Percentiles rank a stretch among this genome's conserved stretches.
Evolutionary conservation across 2,329 filamentous ascomycete species (phyloP).

Genomic region (Alternaria novae-zelandiae): DNA sequence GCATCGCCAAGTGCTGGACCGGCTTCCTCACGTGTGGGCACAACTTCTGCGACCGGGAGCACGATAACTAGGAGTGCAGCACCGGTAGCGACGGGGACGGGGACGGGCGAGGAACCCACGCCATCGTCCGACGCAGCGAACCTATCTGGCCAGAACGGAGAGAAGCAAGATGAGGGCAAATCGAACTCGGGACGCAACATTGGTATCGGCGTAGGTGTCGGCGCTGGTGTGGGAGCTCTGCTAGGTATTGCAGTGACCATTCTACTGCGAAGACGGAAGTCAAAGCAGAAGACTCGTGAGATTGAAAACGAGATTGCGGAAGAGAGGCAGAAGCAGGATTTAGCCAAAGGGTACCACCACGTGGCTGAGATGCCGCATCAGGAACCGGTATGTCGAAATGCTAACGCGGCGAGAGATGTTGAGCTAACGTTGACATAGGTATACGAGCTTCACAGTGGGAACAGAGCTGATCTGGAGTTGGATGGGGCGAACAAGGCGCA

Average conservation of each 20-base stretch:
- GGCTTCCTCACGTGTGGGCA: neutral
- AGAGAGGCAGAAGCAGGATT: neutral
- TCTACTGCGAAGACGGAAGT: neutral
- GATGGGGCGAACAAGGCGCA: neutral
- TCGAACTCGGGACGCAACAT: constrained; percentile 2
- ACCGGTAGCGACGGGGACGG: neutral
- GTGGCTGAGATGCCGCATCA: neutral
- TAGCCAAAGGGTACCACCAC: neutral
- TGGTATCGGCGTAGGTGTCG: constrained; percentile 7
- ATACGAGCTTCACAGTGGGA: neutral
- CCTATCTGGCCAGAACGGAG: neutral
- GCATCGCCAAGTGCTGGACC: neutral
- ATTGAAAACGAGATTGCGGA: neutral
- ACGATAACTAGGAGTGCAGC: neutral
- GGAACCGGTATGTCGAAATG: neutral
- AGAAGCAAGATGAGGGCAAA: neutral
- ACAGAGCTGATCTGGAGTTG: neutral
- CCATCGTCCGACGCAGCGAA: neutral
- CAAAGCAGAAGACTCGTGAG: neutral
- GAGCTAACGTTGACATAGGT: neutral
- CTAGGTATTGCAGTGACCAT: neutral
- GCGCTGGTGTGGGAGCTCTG: neutral
- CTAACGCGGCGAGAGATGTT: neutral
- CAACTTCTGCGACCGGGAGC: neutral
- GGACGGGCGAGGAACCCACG: neutral